Base-by-base conservation (phyloP, 2,329 filamentous ascomycete genomes). In the Penicillium sp. region DNA sequence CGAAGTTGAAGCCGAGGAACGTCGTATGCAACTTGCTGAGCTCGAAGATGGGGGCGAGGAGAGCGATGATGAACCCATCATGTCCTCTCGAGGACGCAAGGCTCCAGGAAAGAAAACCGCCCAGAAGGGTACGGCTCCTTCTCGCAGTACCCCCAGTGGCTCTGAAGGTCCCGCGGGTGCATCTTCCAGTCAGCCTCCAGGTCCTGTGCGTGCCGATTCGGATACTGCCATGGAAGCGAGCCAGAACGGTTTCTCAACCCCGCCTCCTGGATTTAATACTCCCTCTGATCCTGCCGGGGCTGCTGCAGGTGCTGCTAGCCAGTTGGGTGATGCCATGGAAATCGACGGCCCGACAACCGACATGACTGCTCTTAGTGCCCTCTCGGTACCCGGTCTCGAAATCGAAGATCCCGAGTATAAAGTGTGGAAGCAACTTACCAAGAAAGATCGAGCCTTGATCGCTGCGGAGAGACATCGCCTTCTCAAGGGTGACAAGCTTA, bases 391-490 rank as follows among this genome's bases (percentile, higher is more conserved):
- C 69, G 91, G 96, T 68, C 85, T 86, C 13, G 92, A 92, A 68
- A 88, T 96, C 69, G 93, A 98, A 70, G 93, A 98, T 61, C 81
- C 86, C 1, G 94, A 97, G 74, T 97, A 95, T 80, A 96, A 96
- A 76, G 91, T 95, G 38, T 99, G 96, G 95, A 99, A 98, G 80
- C 94, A 98, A 78, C 92, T 97, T 44, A 99, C 95, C 1, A 98
- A 98, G 80, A 97, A 95, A 75, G 93, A 97, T 72, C 89, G 95
- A 65, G 95, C 95, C 4, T 82, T 90, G 26, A 88, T 94, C 57
- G 91, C 95, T 62, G 92, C 93, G 66, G 92, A 97, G 74, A 87
- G 95, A 35, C 89, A 93, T 76, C 87, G 91, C 42, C 85, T 99
- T 15, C 97, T 99, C 79, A 90, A 90, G 64, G 91, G 90, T 55